Percentiles rank a stretch among this genome's conserved stretches.
Evolutionary conservation across 2,329 filamentous ascomycete genomes (phyloP).

Genomic region (Botryotinia convoluta): DNA sequence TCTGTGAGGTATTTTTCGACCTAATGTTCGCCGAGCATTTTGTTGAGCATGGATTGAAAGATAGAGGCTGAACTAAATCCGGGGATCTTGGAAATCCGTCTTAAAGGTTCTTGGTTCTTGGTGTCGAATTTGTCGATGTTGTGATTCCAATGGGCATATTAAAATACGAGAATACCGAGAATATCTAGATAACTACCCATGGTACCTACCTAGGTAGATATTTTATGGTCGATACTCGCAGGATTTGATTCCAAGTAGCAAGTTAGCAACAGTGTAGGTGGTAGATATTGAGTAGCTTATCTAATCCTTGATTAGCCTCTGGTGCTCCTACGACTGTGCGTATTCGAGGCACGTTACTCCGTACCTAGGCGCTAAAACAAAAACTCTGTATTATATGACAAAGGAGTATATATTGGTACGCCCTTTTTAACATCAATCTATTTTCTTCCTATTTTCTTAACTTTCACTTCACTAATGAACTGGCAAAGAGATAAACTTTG

Average conservation of each 20-base stretch:
- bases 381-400: neutral
- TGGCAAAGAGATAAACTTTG: neutral
- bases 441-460: neutral
- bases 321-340: too few relatives aligned
- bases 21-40: neutral
- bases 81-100: neutral
- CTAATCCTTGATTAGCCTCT: neutral
- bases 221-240: neutral
- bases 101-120: neutral
- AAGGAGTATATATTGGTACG: neutral
- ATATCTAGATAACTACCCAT: neutral
- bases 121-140: neutral
- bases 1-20: neutral
- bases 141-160: neutral
- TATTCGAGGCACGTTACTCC: neutral
- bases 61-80: neutral
- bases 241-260: neutral
- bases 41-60: neutral
- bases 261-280: too few relatives aligned
- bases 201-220: neutral
- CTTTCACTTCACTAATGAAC: neutral
- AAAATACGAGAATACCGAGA: neutral
- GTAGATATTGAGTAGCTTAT: neutral
- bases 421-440: neutral
- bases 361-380: neutral